These are phyloP conservation scores for Calocybe cyanea DNA, from an alignment of 768 basidiomycete species.

Conservation along the genomic window DNA sequence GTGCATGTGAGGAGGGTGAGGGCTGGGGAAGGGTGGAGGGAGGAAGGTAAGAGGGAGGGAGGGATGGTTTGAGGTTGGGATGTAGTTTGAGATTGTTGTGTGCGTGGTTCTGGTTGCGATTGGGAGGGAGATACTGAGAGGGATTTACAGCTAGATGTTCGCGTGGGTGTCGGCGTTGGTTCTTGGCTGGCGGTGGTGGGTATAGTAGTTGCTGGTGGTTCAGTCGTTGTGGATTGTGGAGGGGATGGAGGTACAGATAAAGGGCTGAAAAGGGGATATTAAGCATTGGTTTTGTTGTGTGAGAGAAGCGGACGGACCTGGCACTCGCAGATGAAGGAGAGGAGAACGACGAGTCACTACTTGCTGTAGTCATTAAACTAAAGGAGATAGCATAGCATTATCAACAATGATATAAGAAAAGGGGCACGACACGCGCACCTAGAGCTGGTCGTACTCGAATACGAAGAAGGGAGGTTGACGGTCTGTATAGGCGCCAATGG, in stretches of 20 bases:
- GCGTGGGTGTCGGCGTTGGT: not conserved
- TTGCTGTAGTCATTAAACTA: constrained; percentile 5
- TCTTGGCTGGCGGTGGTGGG: not conserved
- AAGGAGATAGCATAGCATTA: no score
- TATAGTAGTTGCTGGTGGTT: not conserved
- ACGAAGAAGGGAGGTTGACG: no score
- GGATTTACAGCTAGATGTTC: no score
- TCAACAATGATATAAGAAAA: no score
- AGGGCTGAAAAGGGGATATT: not conserved
- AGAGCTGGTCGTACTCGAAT: no score
- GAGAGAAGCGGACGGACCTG: not conserved
- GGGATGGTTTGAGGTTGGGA: not conserved
- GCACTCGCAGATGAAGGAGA: constrained; percentile 1
- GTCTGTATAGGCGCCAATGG: no score
- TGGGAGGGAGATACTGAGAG: no score
- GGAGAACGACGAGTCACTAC: constrained; percentile 4
- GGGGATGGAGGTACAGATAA: not conserved
- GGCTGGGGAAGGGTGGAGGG: constrained; percentile 1
- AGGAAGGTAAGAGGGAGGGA: not conserved
- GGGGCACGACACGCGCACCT: no score
- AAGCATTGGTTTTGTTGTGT: no score
- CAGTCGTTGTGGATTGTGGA: not conserved
- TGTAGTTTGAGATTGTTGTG: not conserved
- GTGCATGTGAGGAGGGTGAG: constrained; percentile 36
- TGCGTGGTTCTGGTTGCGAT: not conserved